phyloP scores from a whole-genome alignment of 73 alveolate genomes.

The Tetrahymena borealis region DNA sequence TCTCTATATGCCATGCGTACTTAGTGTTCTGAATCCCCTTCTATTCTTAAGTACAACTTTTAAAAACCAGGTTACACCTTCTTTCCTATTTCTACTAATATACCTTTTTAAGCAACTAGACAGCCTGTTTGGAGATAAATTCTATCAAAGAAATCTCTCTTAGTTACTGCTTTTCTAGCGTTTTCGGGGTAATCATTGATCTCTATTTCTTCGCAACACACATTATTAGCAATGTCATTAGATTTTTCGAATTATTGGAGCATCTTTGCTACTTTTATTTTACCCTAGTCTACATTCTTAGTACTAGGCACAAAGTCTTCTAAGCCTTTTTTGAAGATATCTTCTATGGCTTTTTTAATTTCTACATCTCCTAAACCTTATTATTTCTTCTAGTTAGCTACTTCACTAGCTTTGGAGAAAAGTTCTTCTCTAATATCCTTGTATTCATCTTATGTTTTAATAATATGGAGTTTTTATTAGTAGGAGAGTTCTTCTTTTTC shows the following conservation, averaged over 20 bases:
- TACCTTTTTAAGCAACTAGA: neutral
- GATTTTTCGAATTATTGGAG: constrained; percentile 81
- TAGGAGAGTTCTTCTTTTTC: constrained; percentile 57
- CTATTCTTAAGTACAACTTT: neutral
- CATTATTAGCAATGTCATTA: constrained; percentile 71
- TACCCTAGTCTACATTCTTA: constrained; percentile 76
- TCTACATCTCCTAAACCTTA: constrained; percentile 74
- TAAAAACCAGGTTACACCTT: neutral
- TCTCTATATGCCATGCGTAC: neutral
- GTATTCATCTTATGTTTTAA: constrained; percentile 58
- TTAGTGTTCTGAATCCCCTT: neutral
- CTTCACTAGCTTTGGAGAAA: constrained; percentile 78
- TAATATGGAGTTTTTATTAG: constrained; percentile 32
- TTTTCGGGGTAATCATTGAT: constrained; percentile 92
- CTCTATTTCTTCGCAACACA: constrained; percentile 83
- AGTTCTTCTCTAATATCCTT: constrained; percentile 55
- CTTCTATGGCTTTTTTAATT: constrained; percentile 71
- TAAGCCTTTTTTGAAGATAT: constrained; percentile 77
- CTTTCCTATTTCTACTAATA: neutral
- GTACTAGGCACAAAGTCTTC: constrained; percentile 69
- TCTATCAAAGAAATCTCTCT: constrained; percentile 63
- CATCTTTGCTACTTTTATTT: constrained; percentile 77
- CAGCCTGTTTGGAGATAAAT: neutral
- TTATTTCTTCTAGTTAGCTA: constrained; percentile 82
- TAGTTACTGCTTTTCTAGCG: constrained; percentile 80